Evolutionary conservation across 345 rosid genomes (phyloP), one percentile per base, ranked within the genome.

Genomic region (Mallotus nudiflorus): DNA sequence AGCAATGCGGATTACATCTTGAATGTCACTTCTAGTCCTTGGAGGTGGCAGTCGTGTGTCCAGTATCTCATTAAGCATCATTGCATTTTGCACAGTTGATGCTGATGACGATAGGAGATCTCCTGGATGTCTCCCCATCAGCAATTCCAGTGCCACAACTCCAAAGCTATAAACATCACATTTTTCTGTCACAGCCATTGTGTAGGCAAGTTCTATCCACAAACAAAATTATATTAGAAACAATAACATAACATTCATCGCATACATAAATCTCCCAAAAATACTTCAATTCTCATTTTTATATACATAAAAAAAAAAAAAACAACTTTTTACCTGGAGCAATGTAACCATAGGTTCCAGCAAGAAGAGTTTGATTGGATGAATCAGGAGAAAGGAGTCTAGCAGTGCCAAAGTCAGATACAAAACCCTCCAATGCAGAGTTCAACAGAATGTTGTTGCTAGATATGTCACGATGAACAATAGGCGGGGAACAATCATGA

Each of bases 81-180:
- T 4, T n/a, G n/a, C n/a, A 62, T 44, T 64, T 37, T 48, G 52
- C 40, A 10, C 14, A 33, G 37, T 2, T 31, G 69, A 62, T 54
- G n/a, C n/a, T n/a, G 69, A 69, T 27, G 37, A 33, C 6, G 69
- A 69, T 5, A 58, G n/a, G 7, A 71, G 22, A 12, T 77, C 73
- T 54, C 35, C 33, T 0, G 49, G 80, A 54, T 71, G 73, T n/a
- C 14, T 29, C 71, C 76, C 76, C 61, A 46, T 46, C 4, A 64
- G 28, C 9, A 59, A 18, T 59, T 59, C 63, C 45, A 59, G 19
- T 7, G 63, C 63, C 42, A 59, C 63, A 11, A 45, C 25, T 46
- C 67, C 67, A 12, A 64, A 64, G n/a, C 54, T 46, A 18, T 64
- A 64, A 3, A 46, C 55, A 22, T 64, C 54, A 19, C 54, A 64